phyloP scores from a whole-genome alignment of 495 filamentous ascomycete genomes.

The Bathelium albidoporum region DNA sequence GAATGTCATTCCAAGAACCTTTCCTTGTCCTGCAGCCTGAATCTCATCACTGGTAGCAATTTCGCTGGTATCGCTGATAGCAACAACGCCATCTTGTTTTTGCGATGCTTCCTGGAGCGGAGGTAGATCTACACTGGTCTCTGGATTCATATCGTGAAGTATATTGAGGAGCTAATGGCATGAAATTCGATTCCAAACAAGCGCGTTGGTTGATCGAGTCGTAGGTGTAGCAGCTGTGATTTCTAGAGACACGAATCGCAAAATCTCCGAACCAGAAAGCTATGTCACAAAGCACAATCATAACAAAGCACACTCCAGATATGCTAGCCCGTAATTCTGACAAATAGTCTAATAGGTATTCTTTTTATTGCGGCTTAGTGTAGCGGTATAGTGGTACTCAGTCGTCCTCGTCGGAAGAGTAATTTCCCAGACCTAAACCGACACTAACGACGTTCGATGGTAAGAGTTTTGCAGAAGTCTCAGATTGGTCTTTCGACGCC shows the following conservation, averaged over 20 bases:
- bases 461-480: neutral
- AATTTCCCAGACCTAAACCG: neutral
- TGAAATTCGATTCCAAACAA: neutral
- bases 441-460: neutral
- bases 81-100: neutral
- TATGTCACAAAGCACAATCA: neutral
- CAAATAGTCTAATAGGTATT: no score
- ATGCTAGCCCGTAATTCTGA: no score
- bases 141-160: neutral
- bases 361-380: no score
- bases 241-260: neutral
- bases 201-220: neutral
- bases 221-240: neutral
- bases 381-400: neutral
- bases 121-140: neutral
- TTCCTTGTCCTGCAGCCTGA: neutral
- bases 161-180: neutral
- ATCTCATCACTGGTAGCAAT: neutral
- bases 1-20: neutral
- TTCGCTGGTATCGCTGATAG: neutral
- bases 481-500: neutral
- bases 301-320: neutral
- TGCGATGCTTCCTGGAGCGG: neutral
- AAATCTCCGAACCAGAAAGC: neutral
- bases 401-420: neutral